Percentiles rank a stretch among this genome's conserved stretches.
Conservation (phyloP, 768 basidiomycete species). For the Melanogaster broomeanus region DNA sequence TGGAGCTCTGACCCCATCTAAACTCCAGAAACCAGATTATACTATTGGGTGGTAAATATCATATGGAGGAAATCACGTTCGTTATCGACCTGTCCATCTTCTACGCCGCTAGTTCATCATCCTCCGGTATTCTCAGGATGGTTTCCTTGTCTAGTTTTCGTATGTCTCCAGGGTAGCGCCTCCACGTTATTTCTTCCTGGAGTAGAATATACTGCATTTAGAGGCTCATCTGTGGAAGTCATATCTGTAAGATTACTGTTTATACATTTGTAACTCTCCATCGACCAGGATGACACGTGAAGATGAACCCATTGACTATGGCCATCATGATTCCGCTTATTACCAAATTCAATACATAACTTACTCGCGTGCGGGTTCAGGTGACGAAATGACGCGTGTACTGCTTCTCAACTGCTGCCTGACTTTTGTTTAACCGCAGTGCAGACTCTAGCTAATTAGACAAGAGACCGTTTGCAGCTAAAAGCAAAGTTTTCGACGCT, state of each 20-base stretch:
- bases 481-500: too few species aligned
- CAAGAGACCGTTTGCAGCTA: too few species aligned
- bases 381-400: background rate
- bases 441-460: background rate
- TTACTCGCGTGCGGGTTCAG: background rate
- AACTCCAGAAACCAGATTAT: slow-evolving; percentile 2
- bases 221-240: background rate
- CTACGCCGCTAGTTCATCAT: too few species aligned
- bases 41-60: slow-evolving; percentile 10
- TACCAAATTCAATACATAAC: too few species aligned
- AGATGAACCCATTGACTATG: too few species aligned
- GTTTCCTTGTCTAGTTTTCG: background rate
- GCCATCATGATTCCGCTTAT: too few species aligned
- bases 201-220: background rate
- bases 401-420: background rate
- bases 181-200: background rate
- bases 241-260: background rate
- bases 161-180: background rate
- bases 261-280: background rate
- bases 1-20: background rate
- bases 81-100: background rate
- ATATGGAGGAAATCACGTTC: background rate
- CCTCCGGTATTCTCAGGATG: background rate
- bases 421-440: background rate
- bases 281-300: background rate